Base-by-base conservation (phyloP, 352 stramenopile genomes). In the Lagenidium sp. region DNA sequence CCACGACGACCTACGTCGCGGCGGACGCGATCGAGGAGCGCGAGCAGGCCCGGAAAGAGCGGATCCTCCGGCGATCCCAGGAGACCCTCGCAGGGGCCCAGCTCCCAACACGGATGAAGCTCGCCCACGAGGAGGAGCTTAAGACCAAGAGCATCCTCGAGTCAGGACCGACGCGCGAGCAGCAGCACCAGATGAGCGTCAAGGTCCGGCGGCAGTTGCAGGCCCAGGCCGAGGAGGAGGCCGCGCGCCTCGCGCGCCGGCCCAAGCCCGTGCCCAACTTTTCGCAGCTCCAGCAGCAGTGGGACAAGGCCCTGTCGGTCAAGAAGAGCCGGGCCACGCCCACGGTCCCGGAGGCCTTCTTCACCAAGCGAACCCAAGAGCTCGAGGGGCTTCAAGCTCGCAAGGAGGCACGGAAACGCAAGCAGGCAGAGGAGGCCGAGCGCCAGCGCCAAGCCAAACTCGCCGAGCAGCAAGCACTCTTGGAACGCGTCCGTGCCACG, bases 251-350 rank as follows among this genome's bases (percentile, higher is more conserved):
- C n/a, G 47, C 44, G 8, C 44, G 41, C 16, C 65, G 62, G 16
- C 55, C 66, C 6, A 80, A 81, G 46, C 53, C 68, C 1, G 76
- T 85, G 13, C 76, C 76, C 0, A 59, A 89, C 47, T 89, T 88
- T 50, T 57, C 73, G 7, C 53, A 58, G 3, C 45, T 85, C 30
- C 76, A 89, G 34, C 57, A 41, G 1, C 55, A 79, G 28, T 86
- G 70, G 73, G 64, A 80, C 18, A 55, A 61, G 23, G 41, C 57
- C 2, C 21, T 77, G 47, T 49, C 53, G 0, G 44, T 41, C 10
- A 65, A 72, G 39, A 73, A 66, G 30, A 46, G 52, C 20, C 56
- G 60, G 16, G 51, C 57, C 13, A 60, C 47, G 25, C 45, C 42
- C 5, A 59, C 52, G 6, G 44, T 47, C 12, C 47, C 60, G 11